These are phyloP conservation scores for Daedaleopsis sinensis DNA, from an alignment of 768 basidiomycete species.

Conservation along the genomic window DNA sequence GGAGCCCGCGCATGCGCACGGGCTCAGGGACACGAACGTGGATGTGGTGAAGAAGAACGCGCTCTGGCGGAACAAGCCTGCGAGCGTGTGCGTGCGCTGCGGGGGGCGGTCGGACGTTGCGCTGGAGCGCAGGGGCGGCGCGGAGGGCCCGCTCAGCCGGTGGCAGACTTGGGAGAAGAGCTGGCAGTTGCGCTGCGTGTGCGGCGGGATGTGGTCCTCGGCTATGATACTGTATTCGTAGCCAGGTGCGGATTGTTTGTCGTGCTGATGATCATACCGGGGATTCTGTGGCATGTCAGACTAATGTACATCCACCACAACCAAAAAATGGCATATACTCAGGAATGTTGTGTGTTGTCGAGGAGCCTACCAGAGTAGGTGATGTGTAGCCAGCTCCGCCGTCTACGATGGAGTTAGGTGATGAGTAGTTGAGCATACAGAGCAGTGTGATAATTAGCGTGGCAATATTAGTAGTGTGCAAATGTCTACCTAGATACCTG, in stretches of 20 bases:
- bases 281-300: too few relatives aligned
- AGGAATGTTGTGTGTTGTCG: too few relatives aligned
- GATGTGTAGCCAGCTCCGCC: too few relatives aligned
- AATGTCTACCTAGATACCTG: not conserved
- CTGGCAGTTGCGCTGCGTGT: slow-evolving; percentile 66
- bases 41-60: slow-evolving; percentile 71
- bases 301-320: too few relatives aligned
- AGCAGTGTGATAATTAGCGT: too few relatives aligned
- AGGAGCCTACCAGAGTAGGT: too few relatives aligned
- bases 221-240: not conserved
- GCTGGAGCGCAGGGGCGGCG: slow-evolving; percentile 27
- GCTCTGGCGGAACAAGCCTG: slow-evolving; percentile 40
- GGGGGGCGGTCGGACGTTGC: slow-evolving; percentile 56
- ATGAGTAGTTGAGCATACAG: too few relatives aligned
- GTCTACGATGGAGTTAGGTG: too few relatives aligned
- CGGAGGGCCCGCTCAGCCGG: slow-evolving; percentile 37
- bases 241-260: not conserved
- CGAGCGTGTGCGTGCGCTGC: slow-evolving; percentile 62
- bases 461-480: too few relatives aligned
- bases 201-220: slow-evolving; percentile 64
- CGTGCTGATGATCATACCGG: too few relatives aligned
- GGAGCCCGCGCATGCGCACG: slow-evolving; percentile 31
- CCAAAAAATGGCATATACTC: too few relatives aligned
- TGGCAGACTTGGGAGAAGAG: slow-evolving; percentile 70
- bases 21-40: slow-evolving; percentile 39